Conservation (phyloP, 169 alveolate genomes). For the Eimeria brunetti region DNA sequence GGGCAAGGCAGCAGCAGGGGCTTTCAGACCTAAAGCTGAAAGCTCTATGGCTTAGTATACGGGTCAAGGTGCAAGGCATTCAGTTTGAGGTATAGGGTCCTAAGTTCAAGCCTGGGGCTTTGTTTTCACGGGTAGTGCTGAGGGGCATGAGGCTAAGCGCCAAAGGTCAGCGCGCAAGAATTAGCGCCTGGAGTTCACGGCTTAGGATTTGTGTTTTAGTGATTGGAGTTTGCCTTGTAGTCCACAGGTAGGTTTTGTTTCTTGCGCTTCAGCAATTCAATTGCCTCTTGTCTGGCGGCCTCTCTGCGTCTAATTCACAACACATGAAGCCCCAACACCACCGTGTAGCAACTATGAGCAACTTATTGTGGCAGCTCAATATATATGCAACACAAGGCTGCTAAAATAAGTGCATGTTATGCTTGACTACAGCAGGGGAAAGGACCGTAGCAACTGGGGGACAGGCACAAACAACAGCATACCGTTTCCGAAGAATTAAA, state of each 20-base stretch:
- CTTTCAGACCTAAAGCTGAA: not conserved
- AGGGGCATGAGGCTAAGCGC: not conserved
- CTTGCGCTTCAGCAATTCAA: conserved; percentile 16
- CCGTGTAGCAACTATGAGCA: no score
- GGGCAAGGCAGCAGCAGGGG: not conserved
- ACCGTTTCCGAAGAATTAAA: not conserved
- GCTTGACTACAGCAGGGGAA: not conserved
- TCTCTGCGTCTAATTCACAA: conserved; percentile 42
- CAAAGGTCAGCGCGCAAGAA: not conserved
- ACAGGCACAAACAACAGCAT: not conserved
- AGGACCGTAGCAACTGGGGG: not conserved
- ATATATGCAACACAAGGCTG: not conserved
- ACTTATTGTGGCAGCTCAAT: no score
- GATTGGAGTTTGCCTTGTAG: conserved; percentile 30
- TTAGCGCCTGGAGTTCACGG: not conserved
- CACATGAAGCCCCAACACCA: not conserved
- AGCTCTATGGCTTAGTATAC: not conserved
- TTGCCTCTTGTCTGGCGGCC: conserved; percentile 36
- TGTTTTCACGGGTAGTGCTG: not conserved
- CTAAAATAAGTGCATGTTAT: not conserved
- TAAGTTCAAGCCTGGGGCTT: no score
- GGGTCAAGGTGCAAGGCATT: not conserved
- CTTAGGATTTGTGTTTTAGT: not conserved
- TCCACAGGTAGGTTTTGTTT: conserved; percentile 35
- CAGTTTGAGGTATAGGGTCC: not conserved